These are phyloP conservation scores for Powellomyces hirtus DNA, from an alignment of 192 early-diverging fungal species.

Conservation along the genomic window DNA sequence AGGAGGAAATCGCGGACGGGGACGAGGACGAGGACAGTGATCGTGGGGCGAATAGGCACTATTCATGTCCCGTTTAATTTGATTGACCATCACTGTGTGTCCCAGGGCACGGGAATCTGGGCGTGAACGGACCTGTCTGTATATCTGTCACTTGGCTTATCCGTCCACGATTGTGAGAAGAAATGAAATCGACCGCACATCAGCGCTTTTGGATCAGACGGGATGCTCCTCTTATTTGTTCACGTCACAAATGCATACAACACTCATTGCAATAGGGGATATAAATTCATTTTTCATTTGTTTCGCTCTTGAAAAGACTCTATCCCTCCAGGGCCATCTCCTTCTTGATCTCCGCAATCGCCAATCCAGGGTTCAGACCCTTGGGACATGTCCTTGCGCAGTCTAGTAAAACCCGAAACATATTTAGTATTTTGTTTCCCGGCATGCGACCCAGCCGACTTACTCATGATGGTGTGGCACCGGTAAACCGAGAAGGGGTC, in stretches of 20 bases:
- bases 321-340: constrained; percentile 70
- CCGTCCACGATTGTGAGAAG: too few species aligned
- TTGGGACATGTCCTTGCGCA: constrained; percentile 97
- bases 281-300: too few species aligned
- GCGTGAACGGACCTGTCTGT: too few species aligned
- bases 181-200: too few species aligned
- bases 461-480: constrained; percentile 97
- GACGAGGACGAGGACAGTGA: constrained; percentile 1
- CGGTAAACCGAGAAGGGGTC: constrained; percentile 97
- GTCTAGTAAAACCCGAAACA: constrained; percentile 47
- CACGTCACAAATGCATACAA: too few species aligned
- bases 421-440: not conserved
- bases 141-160: too few species aligned
- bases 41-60: not conserved
- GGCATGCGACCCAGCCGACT: not conserved
- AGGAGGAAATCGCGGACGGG: constrained; percentile 21
- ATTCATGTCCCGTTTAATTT: not conserved
- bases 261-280: too few species aligned
- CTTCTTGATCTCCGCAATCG: constrained; percentile 97
- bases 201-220: too few species aligned
- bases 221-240: too few species aligned
- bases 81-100: not conserved
- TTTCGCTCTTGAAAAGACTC: too few species aligned
- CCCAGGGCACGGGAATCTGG: too few species aligned
- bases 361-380: constrained; percentile 94